Evolutionary conservation across 305 asterid species (phyloP), one percentile per base, ranked within the genome.

Genomic region (Plantago lanceolata): DNA sequence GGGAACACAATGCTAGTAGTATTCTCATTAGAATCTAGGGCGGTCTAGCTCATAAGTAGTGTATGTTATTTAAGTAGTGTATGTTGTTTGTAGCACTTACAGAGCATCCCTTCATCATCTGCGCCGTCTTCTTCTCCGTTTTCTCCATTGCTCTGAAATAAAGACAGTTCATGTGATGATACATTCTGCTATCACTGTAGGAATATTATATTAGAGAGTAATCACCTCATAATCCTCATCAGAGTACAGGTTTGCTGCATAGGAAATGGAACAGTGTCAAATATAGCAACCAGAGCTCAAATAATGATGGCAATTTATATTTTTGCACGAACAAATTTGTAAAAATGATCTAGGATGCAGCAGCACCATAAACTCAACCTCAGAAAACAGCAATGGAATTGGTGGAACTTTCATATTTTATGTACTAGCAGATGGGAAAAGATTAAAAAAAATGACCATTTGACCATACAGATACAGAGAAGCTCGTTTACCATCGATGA

Each of bases 41-140:
- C 47, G 2, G 11, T 7, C 14, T 8, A 29, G 49, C 24, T 48
- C 45, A 20, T 16, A 24, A 44, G 62, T 64, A n/a, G n/a, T n/a
- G n/a, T n/a, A n/a, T n/a, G n/a, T n/a, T n/a, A n/a, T n/a, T n/a
- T n/a, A n/a, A n/a, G n/a, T n/a, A n/a, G n/a, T n/a, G n/a, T n/a
- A 28, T 20, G 20, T 49, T 17, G 20, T 48, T 61, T 19, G 54
- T 48, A 50, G 13, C 7, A 87, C 95, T 87, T 66, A 89, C 95
- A 89, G 52, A 89, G 97, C 97, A 89, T 83, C 68, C 97, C 97
- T 68, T 86, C 97, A 15, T 87, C 92, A 45, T 82, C 91, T 16
- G 94, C 87, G 82, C 84, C 85, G 65, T 76, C 91, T 66, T 83
- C 95, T 64, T 76, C 94, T 65, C 80, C 92, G 70, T 83, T 75